Conservation (phyloP, 148 eudicot species). For the Euryodendron excelsum region DNA sequence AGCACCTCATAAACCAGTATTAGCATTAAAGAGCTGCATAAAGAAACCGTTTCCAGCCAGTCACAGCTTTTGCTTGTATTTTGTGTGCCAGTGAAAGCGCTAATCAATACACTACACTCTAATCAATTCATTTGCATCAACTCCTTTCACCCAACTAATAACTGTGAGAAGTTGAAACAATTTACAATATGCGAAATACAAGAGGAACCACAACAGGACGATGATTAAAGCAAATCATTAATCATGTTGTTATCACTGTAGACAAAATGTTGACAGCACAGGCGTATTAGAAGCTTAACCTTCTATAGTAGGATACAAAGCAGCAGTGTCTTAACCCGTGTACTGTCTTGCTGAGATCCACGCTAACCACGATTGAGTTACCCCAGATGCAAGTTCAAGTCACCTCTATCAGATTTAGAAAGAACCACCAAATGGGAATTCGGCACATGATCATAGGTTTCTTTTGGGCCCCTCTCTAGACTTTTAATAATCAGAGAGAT, state of each 20-base stretch:
- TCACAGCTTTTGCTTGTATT: neutral
- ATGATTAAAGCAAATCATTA: neutral
- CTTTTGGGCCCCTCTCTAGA: too few relatives aligned
- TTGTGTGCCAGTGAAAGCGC: neutral
- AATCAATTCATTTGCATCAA: too few relatives aligned
- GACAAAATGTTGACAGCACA: neutral
- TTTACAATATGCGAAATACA: neutral
- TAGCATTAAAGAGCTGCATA: neutral
- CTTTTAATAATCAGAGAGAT: neutral
- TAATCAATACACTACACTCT: neutral
- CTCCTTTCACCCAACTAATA: too few relatives aligned
- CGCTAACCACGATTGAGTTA: neutral
- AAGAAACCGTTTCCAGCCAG: neutral
- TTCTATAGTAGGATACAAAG: slow-evolving; percentile 4
- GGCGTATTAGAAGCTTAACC: neutral
- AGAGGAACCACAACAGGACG: neutral
- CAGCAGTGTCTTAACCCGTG: neutral
- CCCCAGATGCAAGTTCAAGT: neutral
- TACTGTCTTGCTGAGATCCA: neutral
- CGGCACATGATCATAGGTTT: neutral
- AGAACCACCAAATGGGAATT: neutral
- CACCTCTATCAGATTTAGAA: neutral
- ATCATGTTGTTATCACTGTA: neutral
- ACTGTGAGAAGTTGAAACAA: neutral
- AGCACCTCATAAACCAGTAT: neutral